Base-by-base conservation (phyloP, 257 asterid species). In the Mentha longifolia region DNA sequence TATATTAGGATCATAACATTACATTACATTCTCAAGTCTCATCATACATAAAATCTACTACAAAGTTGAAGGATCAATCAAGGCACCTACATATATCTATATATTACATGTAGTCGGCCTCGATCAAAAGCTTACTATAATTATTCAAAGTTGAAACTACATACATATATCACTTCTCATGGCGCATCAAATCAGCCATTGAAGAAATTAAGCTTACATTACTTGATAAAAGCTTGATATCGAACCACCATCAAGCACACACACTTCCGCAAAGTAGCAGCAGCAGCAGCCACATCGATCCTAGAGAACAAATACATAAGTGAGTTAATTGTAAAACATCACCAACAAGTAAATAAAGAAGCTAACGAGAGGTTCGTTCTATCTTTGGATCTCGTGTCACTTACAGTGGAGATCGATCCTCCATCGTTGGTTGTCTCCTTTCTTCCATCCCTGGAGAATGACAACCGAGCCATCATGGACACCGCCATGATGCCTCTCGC, bases 391-490 rank as follows among this genome's bases (percentile, higher is more conserved):
- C 4, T 55, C 35, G 10, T 55, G n/a, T 61, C 2, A 83, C 95
- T 89, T 81, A 92, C 98, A 92, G 79, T 85, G 73, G 68, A 80
- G 91, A n/a, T 80, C 77, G 41, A 92, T 88, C 84, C 78, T 88
- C 97, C 98, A 92, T 14, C 90, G 88, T 71, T 92, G 98, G 68
- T 89, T 87, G 16, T 92, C 95, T 7, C 98, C 98, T 69, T 84
- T 90, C 66, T 85, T 88, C 98, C 98, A 92, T 60, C 86, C 97
- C 91, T 91, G 86, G 15, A 92, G 96, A 62, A 77, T 88, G 46
- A 92, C 81, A 3, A 28, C 74, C 35, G 97, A 67, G 73, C 98
- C 98, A 43, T 92, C 87, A 42, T 65, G 94, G 54, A 90, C 86
- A 19, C 98, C 98, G 3, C 98, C 97, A 15, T 92, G 96, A 54